Percentiles rank a stretch among this genome's conserved stretches.
phyloP scores from a whole-genome alignment of 2,329 filamentous ascomycete genomes.

The Alternaria sp. region DNA sequence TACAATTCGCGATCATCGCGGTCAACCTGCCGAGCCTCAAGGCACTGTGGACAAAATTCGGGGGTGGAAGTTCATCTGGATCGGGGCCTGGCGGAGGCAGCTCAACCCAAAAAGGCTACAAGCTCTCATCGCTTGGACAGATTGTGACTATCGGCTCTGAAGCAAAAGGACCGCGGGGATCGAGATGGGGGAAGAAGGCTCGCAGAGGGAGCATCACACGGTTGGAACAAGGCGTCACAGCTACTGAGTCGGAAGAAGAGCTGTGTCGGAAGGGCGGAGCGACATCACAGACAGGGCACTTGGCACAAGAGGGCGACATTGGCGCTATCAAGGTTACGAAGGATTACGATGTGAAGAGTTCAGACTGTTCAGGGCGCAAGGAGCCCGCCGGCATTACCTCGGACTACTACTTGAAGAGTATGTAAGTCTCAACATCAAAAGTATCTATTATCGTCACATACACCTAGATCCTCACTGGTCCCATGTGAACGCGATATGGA shows the following conservation, averaged over 20 bases:
- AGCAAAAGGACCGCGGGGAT: background rate
- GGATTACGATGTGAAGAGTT: background rate
- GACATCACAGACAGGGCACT: background rate
- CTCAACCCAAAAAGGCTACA: background rate
- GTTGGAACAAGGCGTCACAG: background rate
- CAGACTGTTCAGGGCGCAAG: background rate
- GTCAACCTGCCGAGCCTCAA: slow-evolving; percentile 43
- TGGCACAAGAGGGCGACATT: background rate
- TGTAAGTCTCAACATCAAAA: background rate
- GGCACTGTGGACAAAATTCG: slow-evolving; percentile 34
- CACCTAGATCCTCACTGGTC: background rate
- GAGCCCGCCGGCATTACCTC: background rate
- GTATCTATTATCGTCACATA: background rate
- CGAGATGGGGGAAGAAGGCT: background rate
- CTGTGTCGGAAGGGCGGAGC: background rate
- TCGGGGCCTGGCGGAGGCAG: background rate
- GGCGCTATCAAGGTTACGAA: background rate
- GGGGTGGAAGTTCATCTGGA: background rate
- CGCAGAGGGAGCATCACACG: background rate
- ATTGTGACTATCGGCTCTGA: background rate
- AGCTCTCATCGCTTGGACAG: background rate
- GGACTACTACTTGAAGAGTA: background rate
- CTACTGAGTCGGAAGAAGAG: background rate
- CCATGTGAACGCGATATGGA: background rate
- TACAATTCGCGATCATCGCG: slow-evolving; percentile 42